These are phyloP conservation scores for Omphalea diandra DNA, from an alignment of 441 rosid species.

Conservation along the genomic window DNA sequence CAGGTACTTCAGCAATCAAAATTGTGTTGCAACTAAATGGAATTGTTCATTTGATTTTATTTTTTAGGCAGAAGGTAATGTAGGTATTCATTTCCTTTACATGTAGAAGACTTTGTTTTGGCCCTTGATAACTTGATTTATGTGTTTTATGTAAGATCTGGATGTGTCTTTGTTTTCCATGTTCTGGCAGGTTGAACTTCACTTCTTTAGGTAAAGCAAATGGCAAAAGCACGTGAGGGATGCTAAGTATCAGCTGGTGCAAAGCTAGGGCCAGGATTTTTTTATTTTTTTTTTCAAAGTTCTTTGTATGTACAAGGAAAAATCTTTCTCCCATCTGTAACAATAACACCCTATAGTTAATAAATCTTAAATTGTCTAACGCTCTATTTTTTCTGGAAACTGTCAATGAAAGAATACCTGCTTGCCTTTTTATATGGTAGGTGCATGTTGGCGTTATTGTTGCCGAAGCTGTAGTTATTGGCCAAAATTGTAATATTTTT, in stretches of 20 bases:
- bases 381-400: not conserved
- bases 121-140: not conserved
- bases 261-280: not conserved
- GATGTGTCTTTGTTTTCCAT: not conserved
- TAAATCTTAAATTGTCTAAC: not conserved
- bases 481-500: no score
- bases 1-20: slow-evolving; percentile 38
- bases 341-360: not conserved
- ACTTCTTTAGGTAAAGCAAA: slow-evolving; percentile 70
- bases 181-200: slow-evolving; percentile 69
- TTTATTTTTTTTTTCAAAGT: not conserved
- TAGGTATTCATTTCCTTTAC: not conserved
- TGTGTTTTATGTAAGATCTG: not conserved
- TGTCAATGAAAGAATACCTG: no score
- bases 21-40: not conserved
- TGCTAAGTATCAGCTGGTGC: no score
- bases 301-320: not conserved
- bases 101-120: no score
- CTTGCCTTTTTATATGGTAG: no score
- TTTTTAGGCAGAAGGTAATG: not conserved
- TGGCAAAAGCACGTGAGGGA: slow-evolving; percentile 41
- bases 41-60: not conserved
- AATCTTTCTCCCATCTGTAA: not conserved
- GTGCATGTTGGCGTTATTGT: no score
- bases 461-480: no score